Evolutionary conservation across 306 rosid genomes (phyloP).

Genomic region (Sicyos edulis): DNA sequence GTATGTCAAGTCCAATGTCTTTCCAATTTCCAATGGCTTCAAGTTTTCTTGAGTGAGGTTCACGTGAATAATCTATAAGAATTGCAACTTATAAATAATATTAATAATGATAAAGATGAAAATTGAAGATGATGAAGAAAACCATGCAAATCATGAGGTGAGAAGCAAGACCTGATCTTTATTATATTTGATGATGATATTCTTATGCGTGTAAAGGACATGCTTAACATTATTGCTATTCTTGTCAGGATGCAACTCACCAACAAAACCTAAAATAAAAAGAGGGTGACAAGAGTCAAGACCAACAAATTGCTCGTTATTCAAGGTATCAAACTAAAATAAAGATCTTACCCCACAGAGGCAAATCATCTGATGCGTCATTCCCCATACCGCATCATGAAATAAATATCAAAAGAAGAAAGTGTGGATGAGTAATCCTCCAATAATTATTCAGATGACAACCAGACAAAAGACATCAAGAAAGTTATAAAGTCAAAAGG

Average conservation of each 20-base stretch:
- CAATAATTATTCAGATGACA: not conserved
- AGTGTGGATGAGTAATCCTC: conserved; percentile 30
- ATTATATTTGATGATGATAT: conserved; percentile 59
- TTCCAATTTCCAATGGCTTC: conserved; percentile 64
- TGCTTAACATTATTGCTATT: conserved; percentile 74
- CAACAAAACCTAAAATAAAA: conserved; percentile 68
- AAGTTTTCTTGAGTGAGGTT: conserved; percentile 77
- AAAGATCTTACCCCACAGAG: conserved; percentile 80
- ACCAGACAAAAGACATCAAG: not conserved
- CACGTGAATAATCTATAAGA: conserved; percentile 90
- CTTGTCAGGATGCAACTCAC: conserved; percentile 75
- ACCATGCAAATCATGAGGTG: not conserved
- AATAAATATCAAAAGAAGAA: conserved; percentile 29
- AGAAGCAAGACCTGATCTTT: conserved; percentile 72
- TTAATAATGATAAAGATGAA: no score
- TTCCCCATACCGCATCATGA: conserved; percentile 35
- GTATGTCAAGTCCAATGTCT: conserved; percentile 69
- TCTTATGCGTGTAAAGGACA: conserved; percentile 81
- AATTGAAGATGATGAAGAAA: no score
- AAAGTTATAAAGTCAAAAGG: conserved; percentile 19
- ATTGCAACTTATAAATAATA: no score
- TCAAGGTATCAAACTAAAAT: conserved; percentile 1
- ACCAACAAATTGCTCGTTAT: conserved; percentile 1
- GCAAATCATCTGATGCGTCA: conserved; percentile 82
- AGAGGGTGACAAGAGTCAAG: conserved; percentile 3